These are phyloP conservation scores for Crithidia expoeki DNA, from an alignment of 208 protist genomes.

Conservation along the genomic window DNA sequence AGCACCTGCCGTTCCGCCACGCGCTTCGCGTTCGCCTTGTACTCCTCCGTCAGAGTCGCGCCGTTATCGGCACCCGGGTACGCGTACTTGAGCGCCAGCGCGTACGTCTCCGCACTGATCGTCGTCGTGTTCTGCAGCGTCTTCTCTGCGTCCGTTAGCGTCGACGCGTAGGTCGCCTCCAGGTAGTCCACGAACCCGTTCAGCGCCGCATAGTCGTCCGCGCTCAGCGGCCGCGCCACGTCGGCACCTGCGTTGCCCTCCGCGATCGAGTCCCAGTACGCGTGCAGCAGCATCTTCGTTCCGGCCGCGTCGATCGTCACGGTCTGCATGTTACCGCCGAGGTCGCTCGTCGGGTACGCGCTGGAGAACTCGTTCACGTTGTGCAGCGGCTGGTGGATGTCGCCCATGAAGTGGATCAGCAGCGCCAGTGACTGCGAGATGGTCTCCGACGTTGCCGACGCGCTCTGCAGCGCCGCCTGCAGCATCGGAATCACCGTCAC, in stretches of 20 bases:
- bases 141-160: slow-evolving; percentile 31
- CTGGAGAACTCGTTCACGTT: slow-evolving; percentile 36
- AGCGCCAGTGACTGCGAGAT: slow-evolving; percentile 33
- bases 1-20: slow-evolving; percentile 28
- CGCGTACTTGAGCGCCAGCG: slow-evolving; percentile 13
- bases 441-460: neutral
- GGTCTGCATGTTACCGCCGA: slow-evolving; percentile 45
- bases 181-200: slow-evolving; percentile 44
- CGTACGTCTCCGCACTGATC: slow-evolving; percentile 13
- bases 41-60: slow-evolving; percentile 29
- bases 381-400: slow-evolving; percentile 49
- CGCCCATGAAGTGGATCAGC: slow-evolving; percentile 63
- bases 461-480: slow-evolving; percentile 19
- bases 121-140: neutral
- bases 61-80: slow-evolving; percentile 46
- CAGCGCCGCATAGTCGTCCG: slow-evolving; percentile 32
- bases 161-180: slow-evolving; percentile 42
- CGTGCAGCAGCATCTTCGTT: slow-evolving; percentile 46
- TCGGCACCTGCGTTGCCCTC: slow-evolving; percentile 17
- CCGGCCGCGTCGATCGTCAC: slow-evolving; percentile 27
- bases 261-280: slow-evolving; percentile 62
- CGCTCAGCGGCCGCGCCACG: slow-evolving; percentile 36
- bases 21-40: slow-evolving; percentile 27
- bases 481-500: slow-evolving; percentile 37
- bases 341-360: slow-evolving; percentile 45